These are phyloP conservation scores for Martiniozyma abietophila DNA, from an alignment of 805 yeast genomes.

Conservation along the genomic window DNA sequence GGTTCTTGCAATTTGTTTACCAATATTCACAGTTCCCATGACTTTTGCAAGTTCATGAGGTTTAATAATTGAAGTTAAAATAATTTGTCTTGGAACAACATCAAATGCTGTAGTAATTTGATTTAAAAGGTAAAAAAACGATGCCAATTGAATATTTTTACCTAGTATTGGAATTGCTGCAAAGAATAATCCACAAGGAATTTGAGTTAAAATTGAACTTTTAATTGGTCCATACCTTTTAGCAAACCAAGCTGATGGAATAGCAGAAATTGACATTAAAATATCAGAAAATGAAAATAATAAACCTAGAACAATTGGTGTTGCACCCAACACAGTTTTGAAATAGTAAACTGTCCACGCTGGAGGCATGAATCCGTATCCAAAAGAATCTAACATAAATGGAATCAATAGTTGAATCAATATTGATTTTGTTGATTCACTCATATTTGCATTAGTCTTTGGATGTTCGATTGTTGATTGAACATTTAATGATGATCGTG, in stretches of 20 bases:
- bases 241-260: constrained; percentile 69
- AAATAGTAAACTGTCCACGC: constrained; percentile 87
- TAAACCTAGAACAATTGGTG: constrained; percentile 53
- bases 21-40: constrained; percentile 80
- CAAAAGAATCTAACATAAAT: constrained; percentile 81
- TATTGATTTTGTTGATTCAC: constrained; percentile 34
- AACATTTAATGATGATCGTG: constrained; percentile 12
- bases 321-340: constrained; percentile 41
- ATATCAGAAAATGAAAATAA: constrained; percentile 58
- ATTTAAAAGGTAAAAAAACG: constrained; percentile 42
- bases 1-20: constrained; percentile 77
- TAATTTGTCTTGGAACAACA: constrained; percentile 82
- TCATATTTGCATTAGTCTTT: constrained; percentile 27
- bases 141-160: constrained; percentile 30
- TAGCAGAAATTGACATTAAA: constrained; percentile 56
- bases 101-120: constrained; percentile 73
- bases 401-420: constrained; percentile 42
- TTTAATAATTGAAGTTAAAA: constrained; percentile 59
- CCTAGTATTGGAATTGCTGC: constrained; percentile 42
- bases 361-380: constrained; percentile 79
- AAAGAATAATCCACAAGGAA: constrained; percentile 66
- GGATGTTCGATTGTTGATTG: constrained; percentile 16
- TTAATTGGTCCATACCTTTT: constrained; percentile 65
- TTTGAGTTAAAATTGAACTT: constrained; percentile 65
- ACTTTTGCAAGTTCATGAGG: constrained; percentile 60